Evolutionary conservation across 768 basidiomycete genomes (phyloP), one percentile per base, ranked within the genome.

Genomic region (Collybiopsis confluens): DNA sequence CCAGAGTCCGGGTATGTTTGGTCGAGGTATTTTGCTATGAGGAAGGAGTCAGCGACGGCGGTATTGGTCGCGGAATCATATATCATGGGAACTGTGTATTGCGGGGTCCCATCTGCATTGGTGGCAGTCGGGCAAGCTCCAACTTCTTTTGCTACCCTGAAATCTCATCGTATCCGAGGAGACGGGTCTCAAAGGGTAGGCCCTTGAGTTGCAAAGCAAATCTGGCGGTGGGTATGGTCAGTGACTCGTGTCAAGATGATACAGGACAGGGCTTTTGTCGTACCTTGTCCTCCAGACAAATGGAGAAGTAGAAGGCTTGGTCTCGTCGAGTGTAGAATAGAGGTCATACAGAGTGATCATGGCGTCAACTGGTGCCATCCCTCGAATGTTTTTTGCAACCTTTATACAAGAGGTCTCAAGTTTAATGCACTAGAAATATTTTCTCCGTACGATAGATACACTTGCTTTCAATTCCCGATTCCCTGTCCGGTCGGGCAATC

Each of bases 21-120:
- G 45, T 79, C 78, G 51, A 79, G 65, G 61, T 80, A 78, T 15
- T 68, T 54, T 0, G 70, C 76, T 52, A 79, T 79, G 46, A 51
- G 58, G 26, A 65, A 53, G 0, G 76, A 75, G 15, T 80, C 73
- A 9, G 66, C 52, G 23, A 78, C 41, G 7, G 61, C 45, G 0
- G 56, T 55, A 6, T 63, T 60, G 21, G 75, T 74, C 42, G 58
- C 58, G 0, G 70, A 69, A 60, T 80, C 78, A 47, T 70, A 62
- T 49, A 81, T 74, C 28, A 71, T 60, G 2, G 79, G 78, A 0
- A 77, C 57, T 13, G 74, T 79, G 62, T 75, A 75, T 27, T 55
- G 46, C 2, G 57, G 61, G 18, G 30, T 42, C 15, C 70, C 71
- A 37, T 71, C 66, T 0, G 59, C 46, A n/a, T 59, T 59, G 13